Evolutionary conservation across 2,329 filamentous ascomycete species (phyloP).

Genomic region (Lachnellula hyalina): DNA sequence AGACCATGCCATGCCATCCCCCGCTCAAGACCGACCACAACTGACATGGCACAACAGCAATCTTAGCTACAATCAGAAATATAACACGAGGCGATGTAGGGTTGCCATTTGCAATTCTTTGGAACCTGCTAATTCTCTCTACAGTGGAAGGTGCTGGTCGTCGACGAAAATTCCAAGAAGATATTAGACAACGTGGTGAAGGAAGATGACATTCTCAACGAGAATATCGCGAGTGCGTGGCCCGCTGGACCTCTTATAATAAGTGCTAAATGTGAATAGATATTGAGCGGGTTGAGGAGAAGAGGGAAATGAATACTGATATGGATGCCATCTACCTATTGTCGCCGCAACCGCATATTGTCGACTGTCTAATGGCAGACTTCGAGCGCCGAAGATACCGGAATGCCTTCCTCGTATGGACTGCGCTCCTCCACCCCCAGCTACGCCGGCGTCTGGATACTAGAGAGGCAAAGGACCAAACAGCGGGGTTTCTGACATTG

Average conservation of each 20-base stretch:
- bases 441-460: constrained; percentile 71
- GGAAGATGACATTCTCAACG: constrained; percentile 94
- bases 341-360: constrained; percentile 77
- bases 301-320: constrained; percentile 72
- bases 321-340: constrained; percentile 96
- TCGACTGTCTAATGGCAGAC: constrained; percentile 91
- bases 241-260: background rate
- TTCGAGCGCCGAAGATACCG: constrained; percentile 80
- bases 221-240: constrained; percentile 82
- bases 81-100: constrained; percentile 78
- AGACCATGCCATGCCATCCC: background rate
- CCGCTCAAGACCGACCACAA: background rate
- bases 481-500: constrained; percentile 75
- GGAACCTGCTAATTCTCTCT: constrained; percentile 12
- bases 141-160: constrained; percentile 94
- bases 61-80: constrained; percentile 67
- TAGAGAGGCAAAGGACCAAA: constrained; percentile 62
- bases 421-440: constrained; percentile 62
- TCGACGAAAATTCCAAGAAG: constrained; percentile 78
- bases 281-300: constrained; percentile 89
- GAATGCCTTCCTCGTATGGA: constrained; percentile 81
- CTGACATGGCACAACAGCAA: constrained; percentile 44
- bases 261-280: constrained; percentile 47
- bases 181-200: constrained; percentile 87
- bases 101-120: constrained; percentile 6